Evolutionary conservation across 106 monocot species (phyloP).

Genomic region (Narthecium ossifragum): DNA sequence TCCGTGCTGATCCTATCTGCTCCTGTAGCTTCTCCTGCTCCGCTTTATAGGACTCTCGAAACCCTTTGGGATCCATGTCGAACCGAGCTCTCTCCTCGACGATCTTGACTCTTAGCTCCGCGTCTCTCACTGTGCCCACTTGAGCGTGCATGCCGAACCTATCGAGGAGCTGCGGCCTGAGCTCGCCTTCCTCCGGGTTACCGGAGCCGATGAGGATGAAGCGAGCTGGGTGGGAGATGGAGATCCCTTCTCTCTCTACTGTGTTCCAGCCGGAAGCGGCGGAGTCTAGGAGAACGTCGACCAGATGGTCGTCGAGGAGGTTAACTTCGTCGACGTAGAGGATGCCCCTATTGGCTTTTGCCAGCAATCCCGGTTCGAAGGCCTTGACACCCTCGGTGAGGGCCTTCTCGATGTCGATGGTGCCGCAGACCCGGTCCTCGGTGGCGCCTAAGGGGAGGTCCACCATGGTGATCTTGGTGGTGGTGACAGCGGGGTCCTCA

Average conservation of each 20-base stretch:
- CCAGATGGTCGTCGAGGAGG: conserved; percentile 91
- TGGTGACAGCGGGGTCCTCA: conserved; percentile 30
- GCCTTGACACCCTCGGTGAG: conserved; percentile 98
- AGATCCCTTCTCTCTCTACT: conserved; percentile 96
- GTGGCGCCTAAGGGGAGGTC: conserved; percentile 98
- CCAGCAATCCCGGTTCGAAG: conserved; percentile 93
- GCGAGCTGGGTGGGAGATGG: conserved; percentile 93
- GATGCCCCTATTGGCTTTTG: conserved; percentile 96
- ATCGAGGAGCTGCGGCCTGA: conserved; percentile 94
- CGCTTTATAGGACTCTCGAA: conserved; percentile 59
- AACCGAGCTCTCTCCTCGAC: conserved; percentile 92
- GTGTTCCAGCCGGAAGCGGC: conserved; percentile 99
- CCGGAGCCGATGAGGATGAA: conserved; percentile 98
- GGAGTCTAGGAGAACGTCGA: conserved; percentile 91
- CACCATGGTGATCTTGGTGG: conserved; percentile 90
- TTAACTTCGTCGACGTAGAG: conserved; percentile 99
- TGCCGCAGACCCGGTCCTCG: conserved; percentile 96
- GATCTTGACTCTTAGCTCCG: conserved; percentile 93
- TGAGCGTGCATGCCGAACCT: conserved; percentile 99
- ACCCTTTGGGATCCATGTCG: conserved; percentile 70
- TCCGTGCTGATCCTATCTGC: conserved; percentile 70
- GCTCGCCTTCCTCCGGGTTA: conserved; percentile 97
- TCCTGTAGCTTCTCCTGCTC: conserved; percentile 90
- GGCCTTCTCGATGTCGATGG: conserved; percentile 99
- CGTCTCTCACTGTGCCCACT: conserved; percentile 93